phyloP scores from a whole-genome alignment of 2,329 filamentous ascomycete genomes.

The Alternaria atra region DNA sequence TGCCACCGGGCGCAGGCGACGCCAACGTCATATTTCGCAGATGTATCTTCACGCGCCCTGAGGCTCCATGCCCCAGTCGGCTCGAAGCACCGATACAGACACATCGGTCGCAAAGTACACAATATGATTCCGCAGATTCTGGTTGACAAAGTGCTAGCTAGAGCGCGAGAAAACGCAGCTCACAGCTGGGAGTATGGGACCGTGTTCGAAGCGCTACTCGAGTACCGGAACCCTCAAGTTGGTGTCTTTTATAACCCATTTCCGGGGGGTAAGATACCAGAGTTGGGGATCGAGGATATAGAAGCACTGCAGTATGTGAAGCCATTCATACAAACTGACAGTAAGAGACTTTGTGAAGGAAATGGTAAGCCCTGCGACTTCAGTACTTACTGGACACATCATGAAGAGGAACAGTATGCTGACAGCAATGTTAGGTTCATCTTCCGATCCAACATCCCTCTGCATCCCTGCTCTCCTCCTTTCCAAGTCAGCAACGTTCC shows the following conservation, averaged over 20 bases:
- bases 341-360: constrained; percentile 44
- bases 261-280: constrained; percentile 39
- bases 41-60: background rate
- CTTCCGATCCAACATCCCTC: constrained; percentile 57
- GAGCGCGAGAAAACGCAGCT: constrained; percentile 44
- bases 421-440: constrained; percentile 31
- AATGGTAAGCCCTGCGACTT: constrained; percentile 33
- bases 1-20: background rate
- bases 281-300: constrained; percentile 32
- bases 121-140: constrained; percentile 64
- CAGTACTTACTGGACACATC: background rate
- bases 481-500: constrained; percentile 44
- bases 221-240: constrained; percentile 49
- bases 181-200: constrained; percentile 57
- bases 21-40: background rate
- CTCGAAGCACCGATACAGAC: background rate
- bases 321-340: constrained; percentile 42
- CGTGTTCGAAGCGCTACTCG: constrained; percentile 53
- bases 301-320: constrained; percentile 48
- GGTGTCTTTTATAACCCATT: constrained; percentile 52
- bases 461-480: constrained; percentile 58
- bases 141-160: constrained; percentile 30
- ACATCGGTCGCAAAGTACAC: background rate
- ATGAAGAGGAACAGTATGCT: background rate
- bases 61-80: background rate